phyloP scores from a whole-genome alignment of 2,329 filamentous ascomycete genomes.

The Chalaropsis thielavioides region DNA sequence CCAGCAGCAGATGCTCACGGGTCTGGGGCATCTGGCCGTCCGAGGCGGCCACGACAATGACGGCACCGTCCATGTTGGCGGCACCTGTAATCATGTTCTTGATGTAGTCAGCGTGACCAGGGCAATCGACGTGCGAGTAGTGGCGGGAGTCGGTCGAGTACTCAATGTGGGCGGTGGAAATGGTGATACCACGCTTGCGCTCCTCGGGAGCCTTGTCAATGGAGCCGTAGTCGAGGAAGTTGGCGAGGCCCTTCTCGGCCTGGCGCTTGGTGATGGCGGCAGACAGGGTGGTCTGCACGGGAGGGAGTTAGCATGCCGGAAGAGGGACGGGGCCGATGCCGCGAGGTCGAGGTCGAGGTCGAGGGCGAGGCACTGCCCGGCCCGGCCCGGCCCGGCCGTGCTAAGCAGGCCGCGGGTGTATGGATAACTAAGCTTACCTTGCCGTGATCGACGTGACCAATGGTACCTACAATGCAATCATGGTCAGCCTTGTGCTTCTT shows the following conservation, averaged over 20 bases:
- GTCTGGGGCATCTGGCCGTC: conserved; percentile 99
- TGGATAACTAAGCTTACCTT: conserved; percentile 47
- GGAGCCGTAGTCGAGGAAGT: conserved; percentile 90
- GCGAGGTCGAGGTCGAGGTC: neutral
- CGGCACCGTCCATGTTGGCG: conserved; percentile 97
- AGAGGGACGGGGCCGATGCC: neutral
- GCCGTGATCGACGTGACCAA: conserved; percentile 98
- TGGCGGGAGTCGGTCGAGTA: conserved; percentile 88
- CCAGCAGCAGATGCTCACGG: conserved; percentile 91
- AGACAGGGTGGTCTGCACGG: conserved; percentile 74
- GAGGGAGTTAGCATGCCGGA: neutral
- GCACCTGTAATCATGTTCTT: conserved; percentile 99
- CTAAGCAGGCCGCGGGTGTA: neutral
- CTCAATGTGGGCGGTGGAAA: conserved; percentile 96
- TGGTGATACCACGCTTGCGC: conserved; percentile 99
- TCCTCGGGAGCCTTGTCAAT: conserved; percentile 99
- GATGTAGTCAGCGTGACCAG: conserved; percentile 99
- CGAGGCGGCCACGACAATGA: conserved; percentile 95
- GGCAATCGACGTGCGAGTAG: conserved; percentile 99
- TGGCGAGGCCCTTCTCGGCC: conserved; percentile 83
- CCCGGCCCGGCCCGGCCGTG: neutral
- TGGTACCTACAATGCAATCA: conserved; percentile 51
- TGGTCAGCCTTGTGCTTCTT: conserved; percentile 18
- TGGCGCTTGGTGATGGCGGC: conserved; percentile 98
- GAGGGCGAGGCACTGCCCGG: neutral